Base-by-base conservation (phyloP, 208 protist genomes). In the Endotrypanum monterogeii region DNA sequence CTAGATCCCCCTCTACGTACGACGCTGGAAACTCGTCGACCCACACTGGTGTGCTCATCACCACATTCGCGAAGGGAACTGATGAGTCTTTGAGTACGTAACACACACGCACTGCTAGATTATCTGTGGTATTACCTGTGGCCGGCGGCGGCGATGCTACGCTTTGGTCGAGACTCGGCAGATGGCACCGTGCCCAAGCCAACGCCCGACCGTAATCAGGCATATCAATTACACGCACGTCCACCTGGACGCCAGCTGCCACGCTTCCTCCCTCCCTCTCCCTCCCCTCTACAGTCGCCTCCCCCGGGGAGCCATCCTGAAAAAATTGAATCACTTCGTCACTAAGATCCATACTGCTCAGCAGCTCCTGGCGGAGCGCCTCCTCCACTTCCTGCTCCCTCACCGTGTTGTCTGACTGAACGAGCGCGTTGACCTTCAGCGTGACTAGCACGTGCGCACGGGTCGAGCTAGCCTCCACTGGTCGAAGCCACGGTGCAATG, bases 341-440 rank as follows among this genome's bases (percentile, higher is more conserved):
- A 67, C 67, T 76, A 28, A 76, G 46, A 18, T 8, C n/a, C 2
- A 39, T 71, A 50, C 72, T 71, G 46, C 57, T n/a, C 52, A 44
- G 0, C 14, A 86, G 74, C 41, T 39, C 56, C 52, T 74, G 63
- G 3, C 14, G 25, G 11, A 88, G 76, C 6, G 79, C 76, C 50
- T 67, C 74, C 32, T 81, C 65, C 46, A 88, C 73, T 16, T 83
- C 79, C 28, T 56, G 55, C 30, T 65, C 67, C 48, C 69, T 51
- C 37, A 86, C 75, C 14, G 58, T 78, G 71, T 71, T 75, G 71
- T 86, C 74, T 32, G 74, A 74, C 25, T 73, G 58, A 41, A 83
- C 63, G 12, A 73, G 39, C 32, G 61, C 80, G 50, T 78, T 52
- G 69, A 76, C 79, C 28, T 73, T 73, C 14, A 79, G 41, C 39